Evolutionary conservation across 768 basidiomycete genomes (phyloP), one percentile per base, ranked within the genome.

Genomic region (Myochromella boudieri): DNA sequence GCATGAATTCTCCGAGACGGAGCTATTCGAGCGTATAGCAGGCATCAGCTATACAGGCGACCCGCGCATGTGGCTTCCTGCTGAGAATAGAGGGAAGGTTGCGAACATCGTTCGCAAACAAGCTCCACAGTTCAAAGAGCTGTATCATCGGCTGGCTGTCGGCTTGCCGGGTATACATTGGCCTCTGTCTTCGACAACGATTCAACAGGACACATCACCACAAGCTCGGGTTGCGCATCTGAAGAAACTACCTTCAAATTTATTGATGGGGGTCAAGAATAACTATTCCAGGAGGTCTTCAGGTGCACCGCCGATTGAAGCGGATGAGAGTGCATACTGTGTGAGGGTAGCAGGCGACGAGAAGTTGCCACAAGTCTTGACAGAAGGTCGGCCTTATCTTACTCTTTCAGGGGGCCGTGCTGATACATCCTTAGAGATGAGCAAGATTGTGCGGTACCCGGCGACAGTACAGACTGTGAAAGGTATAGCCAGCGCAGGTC

Each of bases 71-170:
- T 55, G 88, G 37, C 79, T 95, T 4, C 94, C 94, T 1, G 93
- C 85, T 0, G 97, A 99, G 76, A 97, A 98, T 68, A 85, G 94
- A 22, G 75, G 81, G 51, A 99, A 99, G 70, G 87, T 99, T n/a
- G 71, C 71, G 37, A 98, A 97, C 66, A 97, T 99, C 56, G 95
- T 98, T 32, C 71, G 74, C 46, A 82, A 82, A 41, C 91, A 97
- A 69, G 73, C 76, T 14, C 76, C 77, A 14, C 91, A 94, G 64
- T 98, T 98, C 68, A 80, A 81, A 48, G 88, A 89, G 61, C 69
- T 98, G 48, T 98, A 98, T 72, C 82, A 84, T 62, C 78, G 84
- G 21, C 72, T 91, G 11, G 87, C 85, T 3, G 78, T 81, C 21
- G 90, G 85, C 0, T 68, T 93, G 1, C 91, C 91, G 11, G 90